Base-by-base conservation (phyloP, 805 yeast species). In the Lipomyces spencermartinsiae region DNA sequence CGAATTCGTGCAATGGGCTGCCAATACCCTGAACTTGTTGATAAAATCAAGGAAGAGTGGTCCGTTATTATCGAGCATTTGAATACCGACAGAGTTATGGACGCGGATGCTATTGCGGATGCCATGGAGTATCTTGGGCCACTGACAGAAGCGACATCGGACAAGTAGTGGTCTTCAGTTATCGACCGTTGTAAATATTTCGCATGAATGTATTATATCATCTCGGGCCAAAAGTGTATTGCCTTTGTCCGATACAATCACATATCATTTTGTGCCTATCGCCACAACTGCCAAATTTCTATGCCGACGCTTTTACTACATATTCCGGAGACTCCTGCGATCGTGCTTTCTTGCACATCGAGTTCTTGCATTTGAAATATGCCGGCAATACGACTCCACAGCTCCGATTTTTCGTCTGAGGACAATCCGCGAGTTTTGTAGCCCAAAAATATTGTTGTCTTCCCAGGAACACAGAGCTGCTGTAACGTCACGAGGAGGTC, bases 1-100 rank as follows among this genome's bases (percentile, higher is more conserved):
- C 83, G 91, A 43, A 82, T 87, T 33, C 81, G 92, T 67, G 93
- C 96, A 0, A 83, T 84, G 72, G 89, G 88, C 16, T 83, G 89
- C 66, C 89, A 89, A 12, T 86, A 89, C 74, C 81, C 81, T 22
- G 91, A 88, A 51, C 80, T 93, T 62, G 80, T 89, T 2, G 81
- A 77, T 0, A 90, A 87, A 69, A 87, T 90, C 39, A 93, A 90
- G 71, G 80, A 82, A 46, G 97, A 92, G 74, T 80, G 90, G 73
- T 80, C 77, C 10, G 88, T 88, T 77, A 76, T 90, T 58, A 78
- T 78, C 4, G 71, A 76, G 46, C 80, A 76, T 25, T 66, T 67
- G 67, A 61, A 56, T 31, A 70, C 62, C 25, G 58, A 64, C 19
- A 57, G 63, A 37, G 59, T 65, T 22, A 39, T 55, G 34, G 54